phyloP scores from a whole-genome alignment of 345 rosid genomes.

The thale cress (Arabidopsis thaliana) region TAIR10.1 NC_003071.7:18288001-18288500 shows the following conservation, averaged over 20 bases:
- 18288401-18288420: no score
- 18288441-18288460: no score
- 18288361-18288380: no score
- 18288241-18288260: conserved; percentile 30
- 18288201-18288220: conserved; percentile 79
- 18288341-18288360: no score
- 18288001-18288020: conserved; percentile 60
- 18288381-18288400: no score
- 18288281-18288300: neutral
- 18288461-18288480: no score
- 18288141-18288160: conserved; percentile 51
- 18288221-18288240: conserved; percentile 71
- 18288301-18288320: no score
- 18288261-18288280: neutral
- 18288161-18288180: conserved; percentile 62
- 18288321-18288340: no score
- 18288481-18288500: no score
- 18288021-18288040: conserved; percentile 48
- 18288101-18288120: conserved; percentile 54
- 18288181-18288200: conserved; percentile 77
- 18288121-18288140: conserved; percentile 56
- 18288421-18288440: no score
- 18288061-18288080: conserved; percentile 83
- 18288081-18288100: conserved; percentile 57
- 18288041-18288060: conserved; percentile 71